Evolutionary conservation across 164 flowering plant genomes (phyloP), one percentile per base, ranked within the genome.

Genomic region (Echeveria elegans): DNA sequence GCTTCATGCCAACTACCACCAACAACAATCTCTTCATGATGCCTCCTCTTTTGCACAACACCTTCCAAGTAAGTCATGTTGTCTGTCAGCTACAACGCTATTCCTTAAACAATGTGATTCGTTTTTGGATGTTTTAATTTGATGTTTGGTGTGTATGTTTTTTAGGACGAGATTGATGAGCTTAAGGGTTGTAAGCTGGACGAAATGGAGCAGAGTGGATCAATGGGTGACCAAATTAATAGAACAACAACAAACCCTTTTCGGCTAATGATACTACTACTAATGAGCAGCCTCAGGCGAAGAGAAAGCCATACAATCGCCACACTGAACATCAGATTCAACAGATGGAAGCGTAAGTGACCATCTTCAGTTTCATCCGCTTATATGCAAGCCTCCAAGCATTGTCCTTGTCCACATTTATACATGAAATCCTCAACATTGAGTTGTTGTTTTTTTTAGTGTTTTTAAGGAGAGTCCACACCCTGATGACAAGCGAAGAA

Each of bases 331-430:
- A 82, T 36, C 97, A 94, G 90, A 94, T 91, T 81, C 97, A 91
- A 80, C 89, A 85, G 72, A 91, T 94, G 98, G 98, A 94, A 81
- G 70, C 89, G 98, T 94, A 88, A 62, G n/a, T n/a, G n/a, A n/a
- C n/a, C n/a, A n/a, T n/a, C n/a, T n/a, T n/a, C n/a, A n/a, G n/a
- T n/a, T n/a, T n/a, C n/a, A n/a, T n/a, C n/a, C n/a, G n/a, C n/a
- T n/a, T n/a, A n/a, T n/a, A n/a, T n/a, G n/a, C n/a, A n/a, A n/a
- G n/a, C n/a, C n/a, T n/a, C n/a, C n/a, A n/a, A n/a, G n/a, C n/a
- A n/a, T n/a, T n/a, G n/a, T n/a, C n/a, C n/a, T 43, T 43, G 3
- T 43, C 19, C 18, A 16, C 47, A 43, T 43, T 43, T 43, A 43
- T 43, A 43, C 47, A 12, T 43, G 47, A 16, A 43, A 43, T 43